Percentiles rank a stretch among this genome's conserved stretches.
These are phyloP conservation scores for Aspergillus piperis DNA, from an alignment of 2,329 filamentous ascomycete species.

Conservation along the genomic window DNA sequence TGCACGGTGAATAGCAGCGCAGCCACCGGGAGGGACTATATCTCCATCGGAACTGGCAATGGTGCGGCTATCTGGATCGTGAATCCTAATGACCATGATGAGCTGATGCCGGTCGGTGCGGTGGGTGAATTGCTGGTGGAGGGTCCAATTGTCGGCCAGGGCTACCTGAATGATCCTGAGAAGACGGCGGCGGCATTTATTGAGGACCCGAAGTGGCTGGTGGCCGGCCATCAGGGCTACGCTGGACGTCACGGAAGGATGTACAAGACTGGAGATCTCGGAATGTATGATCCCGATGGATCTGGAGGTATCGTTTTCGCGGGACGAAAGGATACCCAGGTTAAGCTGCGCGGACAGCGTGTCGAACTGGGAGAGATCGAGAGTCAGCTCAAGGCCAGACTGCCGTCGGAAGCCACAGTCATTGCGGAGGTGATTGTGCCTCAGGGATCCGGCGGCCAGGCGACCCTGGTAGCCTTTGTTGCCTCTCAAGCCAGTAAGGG, in stretches of 20 bases:
- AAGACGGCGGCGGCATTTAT: conserved; percentile 42
- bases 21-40: conserved; percentile 36
- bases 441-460: conserved; percentile 29
- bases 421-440: conserved; percentile 53
- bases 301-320: conserved; percentile 41
- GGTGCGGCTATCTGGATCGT: conserved; percentile 44
- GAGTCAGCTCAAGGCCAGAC: conserved; percentile 32
- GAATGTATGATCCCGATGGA: conserved; percentile 39
- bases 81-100: conserved; percentile 40
- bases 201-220: conserved; percentile 41
- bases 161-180: conserved; percentile 46
- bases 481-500: conserved; percentile 27
- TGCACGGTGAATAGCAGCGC: conserved; percentile 43
- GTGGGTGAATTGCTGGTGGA: conserved; percentile 52
- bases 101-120: conserved; percentile 45
- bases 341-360: conserved; percentile 46
- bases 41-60: conserved; percentile 42
- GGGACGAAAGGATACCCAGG: conserved; percentile 44
- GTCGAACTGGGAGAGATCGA: conserved; percentile 48
- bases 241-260: conserved; percentile 35
- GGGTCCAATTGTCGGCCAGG: conserved; percentile 50
- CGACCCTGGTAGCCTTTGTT: conserved; percentile 36
- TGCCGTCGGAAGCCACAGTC: conserved; percentile 39
- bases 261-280: conserved; percentile 47
- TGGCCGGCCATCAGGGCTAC: conserved; percentile 26